Base-by-base conservation (phyloP, 495 filamentous ascomycete species). In the Collariella sp. region DNA sequence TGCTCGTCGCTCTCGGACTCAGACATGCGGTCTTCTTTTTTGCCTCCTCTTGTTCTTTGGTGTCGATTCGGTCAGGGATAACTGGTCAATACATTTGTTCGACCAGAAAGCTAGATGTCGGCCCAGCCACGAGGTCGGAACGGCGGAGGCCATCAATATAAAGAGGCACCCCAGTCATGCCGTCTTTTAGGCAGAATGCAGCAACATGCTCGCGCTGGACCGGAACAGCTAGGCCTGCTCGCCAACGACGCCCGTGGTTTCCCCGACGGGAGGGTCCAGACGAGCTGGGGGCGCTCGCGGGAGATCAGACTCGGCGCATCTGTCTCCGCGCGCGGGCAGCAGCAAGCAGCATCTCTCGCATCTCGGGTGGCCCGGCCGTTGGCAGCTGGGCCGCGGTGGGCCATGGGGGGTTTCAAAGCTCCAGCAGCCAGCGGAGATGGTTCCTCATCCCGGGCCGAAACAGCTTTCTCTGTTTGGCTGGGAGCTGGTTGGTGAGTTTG, bases 81-180 rank as follows among this genome's bases (percentile, higher is more conserved):
- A 46, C 29, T 24, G 40, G 41, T 5, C 12, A 45, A 44, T 26
- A 40, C 36, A 19, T 42, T 44, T 41, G 35, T n/a, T 42, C 40
- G 49, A 18, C 26, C 49, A 42, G 6, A 38, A 16, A 36, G 52
- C 43, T 63, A 50, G 55, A 52, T 46, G 31, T 52, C 42, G 43
- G 50, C 40, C 56, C 50, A 59, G 58, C 58, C 58, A 58, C 40
- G 52, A 55, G 34, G 44, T 52, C 52, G 58, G 58, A 64, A 64
- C 40, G 54, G 54, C 54, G 45, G 57, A 47, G 47, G 53, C 51
- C 56, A 46, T 49, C 60, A 62, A 58, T 50, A 60, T 52, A 58
- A 54, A 52, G 55, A 31, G 42, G 44, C 46, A 22, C 22, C 23
- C 47, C 26, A 26, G 35, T 33, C 35, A 31, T 34, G 43, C 12